Evolutionary conservation across 2,329 filamentous ascomycete species (phyloP).

Genomic region (Botrytis sinoallii): DNA sequence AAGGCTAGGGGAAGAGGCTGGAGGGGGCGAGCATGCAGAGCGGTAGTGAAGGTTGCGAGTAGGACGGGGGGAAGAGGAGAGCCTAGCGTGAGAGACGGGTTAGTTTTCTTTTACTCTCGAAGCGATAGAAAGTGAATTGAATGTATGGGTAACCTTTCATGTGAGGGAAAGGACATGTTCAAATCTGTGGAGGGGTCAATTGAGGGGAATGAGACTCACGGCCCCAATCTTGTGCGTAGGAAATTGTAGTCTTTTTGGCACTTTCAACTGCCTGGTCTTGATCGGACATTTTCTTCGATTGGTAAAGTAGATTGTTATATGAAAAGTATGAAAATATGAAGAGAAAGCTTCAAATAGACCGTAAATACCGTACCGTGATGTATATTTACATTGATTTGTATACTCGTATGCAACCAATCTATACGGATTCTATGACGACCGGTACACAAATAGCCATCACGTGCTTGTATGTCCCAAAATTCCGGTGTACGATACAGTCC

Average conservation of each 20-base stretch:
- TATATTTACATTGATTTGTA: neutral
- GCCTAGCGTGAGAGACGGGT: constrained; percentile 39
- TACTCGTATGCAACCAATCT: neutral
- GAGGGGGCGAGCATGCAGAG: constrained; percentile 64
- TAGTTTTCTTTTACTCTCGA: neutral
- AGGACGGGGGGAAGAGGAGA: constrained; percentile 62
- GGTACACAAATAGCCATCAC: constrained; percentile 4
- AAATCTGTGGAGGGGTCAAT: neutral
- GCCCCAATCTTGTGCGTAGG: constrained; percentile 50
- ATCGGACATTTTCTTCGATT: constrained; percentile 26
- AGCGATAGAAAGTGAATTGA: neutral
- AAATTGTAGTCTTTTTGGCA: constrained; percentile 42
- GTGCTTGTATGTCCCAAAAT: neutral
- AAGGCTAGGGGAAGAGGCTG: constrained; percentile 65
- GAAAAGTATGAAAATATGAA: neutral
- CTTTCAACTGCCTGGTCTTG: constrained; percentile 28
- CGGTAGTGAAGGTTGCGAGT: constrained; percentile 63
- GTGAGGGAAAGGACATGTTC: neutral
- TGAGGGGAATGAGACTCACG: constrained; percentile 41
- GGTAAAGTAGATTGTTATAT: neutral
- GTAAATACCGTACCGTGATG: neutral
- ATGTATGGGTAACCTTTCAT: neutral
- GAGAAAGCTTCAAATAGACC: neutral
- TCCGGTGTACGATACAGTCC: neutral
- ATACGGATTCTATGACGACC: neutral